phyloP scores from a whole-genome alignment of 2,329 filamentous ascomycete species.

The Tothia fuscella region DNA sequence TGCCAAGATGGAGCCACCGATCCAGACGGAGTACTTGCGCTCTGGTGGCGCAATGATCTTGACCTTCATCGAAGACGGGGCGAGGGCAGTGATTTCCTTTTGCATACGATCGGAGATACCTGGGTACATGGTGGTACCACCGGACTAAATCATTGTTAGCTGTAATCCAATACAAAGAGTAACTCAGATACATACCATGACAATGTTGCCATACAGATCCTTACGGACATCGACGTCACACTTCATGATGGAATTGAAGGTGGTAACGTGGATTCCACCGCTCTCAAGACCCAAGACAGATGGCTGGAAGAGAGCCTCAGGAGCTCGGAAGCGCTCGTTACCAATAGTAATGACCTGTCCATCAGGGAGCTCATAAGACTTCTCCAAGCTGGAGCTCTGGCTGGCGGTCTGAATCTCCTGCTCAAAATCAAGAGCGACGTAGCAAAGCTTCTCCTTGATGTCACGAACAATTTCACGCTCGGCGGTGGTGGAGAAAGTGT shows the following conservation, averaged over 20 bases:
- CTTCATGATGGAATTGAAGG: conserved; percentile 99
- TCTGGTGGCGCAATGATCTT: conserved; percentile 99
- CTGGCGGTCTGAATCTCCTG: conserved; percentile 99
- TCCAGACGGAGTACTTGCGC: conserved; percentile 99
- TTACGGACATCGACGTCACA: conserved; percentile 99
- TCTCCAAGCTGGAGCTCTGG: conserved; percentile 97
- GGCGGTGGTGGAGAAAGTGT: conserved; percentile 99
- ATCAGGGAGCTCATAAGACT: conserved; percentile 99
- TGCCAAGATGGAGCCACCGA: conserved; percentile 99
- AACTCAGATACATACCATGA: conserved; percentile 64
- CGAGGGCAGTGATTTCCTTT: conserved; percentile 99
- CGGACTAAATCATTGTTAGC: conserved; percentile 56
- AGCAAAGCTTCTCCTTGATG: conserved; percentile 99
- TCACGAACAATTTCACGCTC: conserved; percentile 99
- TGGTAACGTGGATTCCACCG: conserved; percentile 98
- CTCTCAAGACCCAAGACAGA: conserved; percentile 95
- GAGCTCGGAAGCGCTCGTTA: conserved; percentile 99
- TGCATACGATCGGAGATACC: conserved; percentile 99
- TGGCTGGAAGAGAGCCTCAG: conserved; percentile 99
- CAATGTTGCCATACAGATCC: conserved; percentile 99
- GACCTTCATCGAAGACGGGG: conserved; percentile 99
- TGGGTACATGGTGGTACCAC: conserved; percentile 99
- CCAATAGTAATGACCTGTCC: conserved; percentile 99
- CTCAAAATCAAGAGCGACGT: conserved; percentile 99
- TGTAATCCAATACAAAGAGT: conserved; percentile 8